These are phyloP conservation scores for Chlorella sp. DNA, from an alignment of 139 green algal genomes.

Conservation along the genomic window DNA sequence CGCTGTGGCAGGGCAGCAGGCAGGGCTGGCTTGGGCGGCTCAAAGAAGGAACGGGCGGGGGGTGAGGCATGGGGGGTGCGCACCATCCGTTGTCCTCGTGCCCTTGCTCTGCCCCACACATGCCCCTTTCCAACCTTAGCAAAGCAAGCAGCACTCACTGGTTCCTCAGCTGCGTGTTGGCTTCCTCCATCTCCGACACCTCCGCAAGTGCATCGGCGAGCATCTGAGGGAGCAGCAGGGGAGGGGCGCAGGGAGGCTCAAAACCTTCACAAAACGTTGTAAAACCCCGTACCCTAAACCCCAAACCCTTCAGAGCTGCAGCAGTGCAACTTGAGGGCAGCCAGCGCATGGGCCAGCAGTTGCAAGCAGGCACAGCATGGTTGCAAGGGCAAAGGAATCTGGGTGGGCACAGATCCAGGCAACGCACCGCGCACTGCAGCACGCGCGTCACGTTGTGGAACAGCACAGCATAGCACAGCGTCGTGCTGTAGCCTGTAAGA, in stretches of 20 bases:
- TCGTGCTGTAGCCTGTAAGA: background rate
- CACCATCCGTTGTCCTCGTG: background rate
- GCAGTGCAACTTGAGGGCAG: background rate
- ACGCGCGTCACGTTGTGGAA: no score
- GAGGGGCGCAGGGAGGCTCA: background rate
- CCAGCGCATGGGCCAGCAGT: no score
- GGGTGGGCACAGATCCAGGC: no score
- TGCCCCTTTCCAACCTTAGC: no score
- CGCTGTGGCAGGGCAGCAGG: background rate
- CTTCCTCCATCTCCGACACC: conserved; percentile 21
- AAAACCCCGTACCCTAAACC: no score
- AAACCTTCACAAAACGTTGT: no score
- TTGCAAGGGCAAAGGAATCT: no score
- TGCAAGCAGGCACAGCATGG: no score
- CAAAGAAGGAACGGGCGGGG: background rate
- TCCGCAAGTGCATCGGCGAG: background rate
- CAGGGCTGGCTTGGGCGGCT: background rate
- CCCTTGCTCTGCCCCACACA: no score
- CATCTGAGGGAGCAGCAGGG: background rate
- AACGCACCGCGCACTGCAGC: no score
- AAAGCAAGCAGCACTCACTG: background rate
- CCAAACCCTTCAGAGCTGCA: background rate
- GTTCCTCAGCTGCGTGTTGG: background rate
- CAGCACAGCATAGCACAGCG: background rate
- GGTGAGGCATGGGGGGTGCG: background rate